A percentile compares a stretch with the other conserved stretches of the same genome.
Evolutionary conservation across 2,329 filamentous ascomycete genomes (phyloP).

Genomic region (Fusarium drepaniforme): DNA sequence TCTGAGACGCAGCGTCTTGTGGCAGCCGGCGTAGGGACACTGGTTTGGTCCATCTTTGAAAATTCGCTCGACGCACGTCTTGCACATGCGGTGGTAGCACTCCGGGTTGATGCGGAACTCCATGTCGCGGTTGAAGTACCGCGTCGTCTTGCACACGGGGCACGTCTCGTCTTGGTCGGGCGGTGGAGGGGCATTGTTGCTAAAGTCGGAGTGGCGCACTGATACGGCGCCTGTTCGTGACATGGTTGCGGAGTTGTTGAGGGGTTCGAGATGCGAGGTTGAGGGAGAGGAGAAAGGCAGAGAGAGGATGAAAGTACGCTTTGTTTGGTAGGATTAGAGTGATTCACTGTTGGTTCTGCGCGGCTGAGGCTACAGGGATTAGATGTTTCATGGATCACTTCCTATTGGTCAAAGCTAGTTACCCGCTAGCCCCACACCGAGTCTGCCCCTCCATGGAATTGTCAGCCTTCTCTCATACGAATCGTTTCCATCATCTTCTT

Average conservation of each 20-base stretch:
- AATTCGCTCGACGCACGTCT: conserved; percentile 93
- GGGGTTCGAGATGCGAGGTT: neutral
- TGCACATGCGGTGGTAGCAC: conserved; percentile 99
- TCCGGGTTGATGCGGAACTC: conserved; percentile 96
- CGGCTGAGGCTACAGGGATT: conserved; percentile 40
- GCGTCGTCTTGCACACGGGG: conserved; percentile 96
- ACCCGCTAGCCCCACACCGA: neutral
- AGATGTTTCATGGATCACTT: neutral
- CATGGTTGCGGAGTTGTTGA: conserved; percentile 33
- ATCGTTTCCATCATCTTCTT: conserved; percentile 31
- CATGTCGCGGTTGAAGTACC: conserved; percentile 95
- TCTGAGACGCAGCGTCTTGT: conserved; percentile 85
- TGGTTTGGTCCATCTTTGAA: conserved; percentile 93
- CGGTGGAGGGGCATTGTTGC: conserved; percentile 22
- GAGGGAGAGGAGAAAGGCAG: too few species aligned
- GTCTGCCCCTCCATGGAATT: conserved; percentile 41
- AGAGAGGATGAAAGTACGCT: neutral
- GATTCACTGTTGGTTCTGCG: conserved; percentile 34
- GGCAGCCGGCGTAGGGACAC: conserved; percentile 91
- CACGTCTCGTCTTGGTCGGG: conserved; percentile 76
- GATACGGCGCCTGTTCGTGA: conserved; percentile 47
- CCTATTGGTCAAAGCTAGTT: conserved; percentile 36
- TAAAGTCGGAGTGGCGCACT: conserved; percentile 42
- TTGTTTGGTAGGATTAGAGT: conserved; percentile 14
- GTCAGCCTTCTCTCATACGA: conserved; percentile 46